Evolutionary conservation across 192 early-diverging fungal genomes (phyloP), one percentile per base, ranked within the genome.

Genomic region (Entophlyctis luteolus): DNA sequence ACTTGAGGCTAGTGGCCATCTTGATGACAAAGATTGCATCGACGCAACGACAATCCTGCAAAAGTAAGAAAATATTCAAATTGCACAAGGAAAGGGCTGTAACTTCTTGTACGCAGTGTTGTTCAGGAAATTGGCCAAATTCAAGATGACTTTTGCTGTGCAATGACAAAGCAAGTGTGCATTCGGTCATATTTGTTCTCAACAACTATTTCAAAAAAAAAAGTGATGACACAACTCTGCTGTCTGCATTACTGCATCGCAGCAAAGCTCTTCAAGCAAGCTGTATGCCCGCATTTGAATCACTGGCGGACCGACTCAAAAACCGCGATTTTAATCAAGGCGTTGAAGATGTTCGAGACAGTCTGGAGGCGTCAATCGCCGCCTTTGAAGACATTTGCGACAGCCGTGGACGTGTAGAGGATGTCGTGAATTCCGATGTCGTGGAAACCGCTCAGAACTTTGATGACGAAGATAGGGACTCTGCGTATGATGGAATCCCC

Each of bases 101-200:
- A n/a, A n/a, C n/a, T n/a, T n/a, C 39, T 56, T 29, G 10, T 32
- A 14, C 35, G 6, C 35, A 56, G 55, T 34, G 32, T 56, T 20
- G 55, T 20, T 56, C 10, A 12, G 6, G 55, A 56, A 56, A 56
- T 56, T 56, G 31, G 55, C 0, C 29, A 56, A 56, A 56, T 56
- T 32, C 55, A 56, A 33, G 6, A 20, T 22, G 23, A 56, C 18
- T 56, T 56, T 56, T 25, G 27, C 10, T 25, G 16, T 14, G 55
- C 55, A 14, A 10, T 56, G 6, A 33, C 55, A 20, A 29, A 20
- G 55, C 35, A 34, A 56, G 55, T 33, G 8, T 20, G 10, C 18
- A 14, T 18, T 56, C 0, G 33, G 35, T 33, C 28, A 8, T 56
- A 20, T 53, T 53, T 53, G 14, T 27, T 53, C 23, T 53, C 10